These are phyloP conservation scores for Fusarium napiforme DNA, from an alignment of 2,329 filamentous ascomycete species.

Conservation along the genomic window DNA sequence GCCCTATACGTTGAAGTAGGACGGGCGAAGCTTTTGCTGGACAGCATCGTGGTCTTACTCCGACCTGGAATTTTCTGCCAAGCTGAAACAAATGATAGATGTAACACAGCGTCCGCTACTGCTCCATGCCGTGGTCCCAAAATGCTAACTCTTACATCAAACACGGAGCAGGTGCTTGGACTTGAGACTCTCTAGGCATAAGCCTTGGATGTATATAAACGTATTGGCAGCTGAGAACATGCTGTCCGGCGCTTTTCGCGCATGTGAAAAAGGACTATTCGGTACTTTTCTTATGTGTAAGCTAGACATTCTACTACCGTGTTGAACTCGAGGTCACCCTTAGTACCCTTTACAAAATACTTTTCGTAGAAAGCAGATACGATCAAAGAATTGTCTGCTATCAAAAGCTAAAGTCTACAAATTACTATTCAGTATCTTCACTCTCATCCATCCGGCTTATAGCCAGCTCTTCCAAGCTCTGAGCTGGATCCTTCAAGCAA, in stretches of 20 bases:
- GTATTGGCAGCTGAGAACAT: not conserved
- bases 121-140: fast-evolving
- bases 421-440: not conserved
- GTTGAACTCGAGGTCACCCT: fast-evolving
- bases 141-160: not conserved
- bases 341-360: not conserved
- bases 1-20: no score
- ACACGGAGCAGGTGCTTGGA: not conserved
- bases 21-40: not conserved
- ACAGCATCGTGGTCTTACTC: not conserved
- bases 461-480: not conserved
- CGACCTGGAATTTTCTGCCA: not conserved
- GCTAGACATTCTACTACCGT: not conserved
- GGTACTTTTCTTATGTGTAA: not conserved
- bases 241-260: not conserved
- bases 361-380: not conserved
- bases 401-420: not conserved
- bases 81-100: not conserved
- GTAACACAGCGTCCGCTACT: not conserved
- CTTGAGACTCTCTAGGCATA: not conserved
- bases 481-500: not conserved
- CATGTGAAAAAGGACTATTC: not conserved
- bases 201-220: fast-evolving
- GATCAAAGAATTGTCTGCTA: not conserved
- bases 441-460: not conserved